phyloP scores from a whole-genome alignment of 495 filamentous ascomycete species.

The Hyaloscypha hepaticicola region DNA sequence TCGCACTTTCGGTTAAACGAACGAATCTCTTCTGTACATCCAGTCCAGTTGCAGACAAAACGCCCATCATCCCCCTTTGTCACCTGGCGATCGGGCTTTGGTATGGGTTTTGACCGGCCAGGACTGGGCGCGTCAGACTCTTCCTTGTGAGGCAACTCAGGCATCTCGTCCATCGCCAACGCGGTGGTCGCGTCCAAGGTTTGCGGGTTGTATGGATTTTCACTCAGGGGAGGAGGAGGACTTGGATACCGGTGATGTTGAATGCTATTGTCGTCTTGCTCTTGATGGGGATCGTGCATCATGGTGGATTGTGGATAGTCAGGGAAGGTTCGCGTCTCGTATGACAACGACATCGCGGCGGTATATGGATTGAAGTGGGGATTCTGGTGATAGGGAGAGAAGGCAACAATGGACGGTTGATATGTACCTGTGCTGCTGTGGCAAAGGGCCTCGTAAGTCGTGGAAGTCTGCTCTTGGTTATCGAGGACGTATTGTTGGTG shows the following conservation, averaged over 20 bases:
- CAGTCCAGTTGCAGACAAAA: constrained; percentile 63
- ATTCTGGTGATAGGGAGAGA: constrained; percentile 4
- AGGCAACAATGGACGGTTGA: constrained; percentile 6
- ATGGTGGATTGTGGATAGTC: constrained; percentile 22
- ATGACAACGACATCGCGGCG: constrained; percentile 29
- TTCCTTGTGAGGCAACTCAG: constrained; percentile 21
- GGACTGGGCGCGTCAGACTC: constrained; percentile 27
- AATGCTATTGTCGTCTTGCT: constrained; percentile 28
- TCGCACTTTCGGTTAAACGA: constrained; percentile 75
- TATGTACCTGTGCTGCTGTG: constrained; percentile 11
- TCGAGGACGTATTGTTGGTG: neutral
- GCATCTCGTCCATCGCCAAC: constrained; percentile 18
- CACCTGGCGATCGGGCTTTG: constrained; percentile 48
- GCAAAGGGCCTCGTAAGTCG: constrained; percentile 19
- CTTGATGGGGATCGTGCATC: constrained; percentile 29
- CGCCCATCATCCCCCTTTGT: constrained; percentile 64
- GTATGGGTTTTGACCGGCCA: constrained; percentile 44
- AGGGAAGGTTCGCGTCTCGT: constrained; percentile 19
- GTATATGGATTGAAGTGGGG: constrained; percentile 3
- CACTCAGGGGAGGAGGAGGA: constrained; percentile 24
- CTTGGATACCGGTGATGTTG: constrained; percentile 29
- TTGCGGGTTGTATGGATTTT: constrained; percentile 28
- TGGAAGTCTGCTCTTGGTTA: neutral
- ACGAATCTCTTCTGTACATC: constrained; percentile 27
- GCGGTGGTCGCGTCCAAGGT: constrained; percentile 10